These are phyloP conservation scores for Sporothrix variecibatus DNA, from an alignment of 2,329 filamentous ascomycete genomes.

Conservation along the genomic window DNA sequence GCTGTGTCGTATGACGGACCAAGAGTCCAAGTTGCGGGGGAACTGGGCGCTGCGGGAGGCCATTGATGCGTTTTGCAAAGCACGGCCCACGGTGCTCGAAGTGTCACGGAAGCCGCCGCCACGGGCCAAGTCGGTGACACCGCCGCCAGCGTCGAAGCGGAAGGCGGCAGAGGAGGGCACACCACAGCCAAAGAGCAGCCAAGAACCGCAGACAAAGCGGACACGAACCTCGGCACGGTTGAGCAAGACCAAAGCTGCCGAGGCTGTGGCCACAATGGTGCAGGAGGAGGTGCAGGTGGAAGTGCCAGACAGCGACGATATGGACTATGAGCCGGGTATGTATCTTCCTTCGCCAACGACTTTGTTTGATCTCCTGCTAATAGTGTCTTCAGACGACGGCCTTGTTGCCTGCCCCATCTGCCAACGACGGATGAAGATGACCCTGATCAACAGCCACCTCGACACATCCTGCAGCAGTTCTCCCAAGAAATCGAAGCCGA, in stretches of 20 bases:
- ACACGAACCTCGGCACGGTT: conserved; percentile 55
- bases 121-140: conserved; percentile 9
- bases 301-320: conserved; percentile 2
- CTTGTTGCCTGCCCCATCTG: conserved; percentile 86
- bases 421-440: conserved; percentile 73
- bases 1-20: conserved; percentile 74
- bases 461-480: conserved; percentile 59
- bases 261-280: conserved; percentile 42
- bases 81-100: conserved; percentile 62
- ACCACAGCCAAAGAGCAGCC: conserved; percentile 34
- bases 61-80: conserved; percentile 73
- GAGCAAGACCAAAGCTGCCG: conserved; percentile 46
- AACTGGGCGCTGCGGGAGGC: conserved; percentile 87
- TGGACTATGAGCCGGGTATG: conserved; percentile 38
- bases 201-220: conserved; percentile 47
- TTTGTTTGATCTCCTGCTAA: background rate
- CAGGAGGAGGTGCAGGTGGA: conserved; percentile 35
- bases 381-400: conserved; percentile 61
- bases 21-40: conserved; percentile 79
- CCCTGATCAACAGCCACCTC: conserved; percentile 76
- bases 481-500: conserved; percentile 33
- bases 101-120: conserved; percentile 59
- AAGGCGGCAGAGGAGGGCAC: conserved; percentile 46
- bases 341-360: background rate
- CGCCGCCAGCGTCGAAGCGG: conserved; percentile 48